A percentile compares a stretch with the other conserved stretches of the same genome.
Conservation (phyloP, 2,329 filamentous ascomycete species). For the Phialophora macrospora region DNA sequence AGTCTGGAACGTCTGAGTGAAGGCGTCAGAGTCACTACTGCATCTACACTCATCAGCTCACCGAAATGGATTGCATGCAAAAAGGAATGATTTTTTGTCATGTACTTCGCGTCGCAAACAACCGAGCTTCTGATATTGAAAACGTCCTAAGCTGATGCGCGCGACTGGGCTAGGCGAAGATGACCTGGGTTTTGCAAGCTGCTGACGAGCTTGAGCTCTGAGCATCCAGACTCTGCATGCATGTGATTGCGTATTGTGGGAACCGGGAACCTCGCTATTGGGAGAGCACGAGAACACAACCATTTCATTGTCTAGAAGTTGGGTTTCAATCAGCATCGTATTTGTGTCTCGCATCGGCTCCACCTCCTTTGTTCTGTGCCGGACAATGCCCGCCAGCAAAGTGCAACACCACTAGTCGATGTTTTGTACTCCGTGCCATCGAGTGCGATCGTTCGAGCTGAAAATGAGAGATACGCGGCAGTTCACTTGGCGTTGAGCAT, state of each 20-base stretch:
- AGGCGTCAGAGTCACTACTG: not conserved
- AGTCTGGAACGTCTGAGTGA: constrained; percentile 35
- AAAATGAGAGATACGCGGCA: not conserved
- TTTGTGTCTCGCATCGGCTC: constrained; percentile 7
- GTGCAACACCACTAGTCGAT: not conserved
- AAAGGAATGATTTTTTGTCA: not conserved
- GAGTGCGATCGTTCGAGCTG: not conserved
- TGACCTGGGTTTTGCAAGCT: not conserved
- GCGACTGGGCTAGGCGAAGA: not conserved
- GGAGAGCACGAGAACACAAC: not conserved
- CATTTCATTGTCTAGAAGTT: not conserved
- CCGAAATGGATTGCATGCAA: not conserved
- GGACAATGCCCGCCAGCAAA: not conserved
- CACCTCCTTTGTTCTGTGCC: not conserved
- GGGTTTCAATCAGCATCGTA: constrained; percentile 3
- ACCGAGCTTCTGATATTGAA: not conserved
- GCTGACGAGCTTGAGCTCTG: not conserved
- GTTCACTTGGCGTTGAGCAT: not conserved
- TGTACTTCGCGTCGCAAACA: not conserved
- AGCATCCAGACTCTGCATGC: not conserved
- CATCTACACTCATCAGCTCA: not conserved
- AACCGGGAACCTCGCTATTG: not conserved
- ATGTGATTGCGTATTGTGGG: not conserved
- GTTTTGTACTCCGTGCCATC: not conserved
- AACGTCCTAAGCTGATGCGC: not conserved